Percentiles rank a stretch among this genome's conserved stretches.
Evolutionary conservation across 345 rosid species (phyloP).

Genomic region (Ceriops tagal): DNA sequence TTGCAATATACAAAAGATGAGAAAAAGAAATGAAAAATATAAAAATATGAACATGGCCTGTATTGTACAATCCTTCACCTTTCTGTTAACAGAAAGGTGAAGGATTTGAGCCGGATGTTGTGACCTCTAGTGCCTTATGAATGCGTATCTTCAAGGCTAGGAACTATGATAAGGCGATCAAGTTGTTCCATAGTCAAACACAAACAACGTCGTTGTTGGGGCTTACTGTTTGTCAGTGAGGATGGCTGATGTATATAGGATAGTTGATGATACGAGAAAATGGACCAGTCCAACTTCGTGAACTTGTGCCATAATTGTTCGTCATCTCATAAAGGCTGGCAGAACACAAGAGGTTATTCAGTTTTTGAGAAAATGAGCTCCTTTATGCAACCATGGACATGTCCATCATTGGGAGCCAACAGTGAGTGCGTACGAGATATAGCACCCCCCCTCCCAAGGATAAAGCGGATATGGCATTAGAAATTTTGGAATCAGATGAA

Average conservation of each 20-base stretch:
- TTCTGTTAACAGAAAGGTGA: slow-evolving; percentile 49
- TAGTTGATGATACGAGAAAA: slow-evolving; percentile 62
- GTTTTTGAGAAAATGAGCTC: slow-evolving; percentile 52
- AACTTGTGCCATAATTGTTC: slow-evolving; percentile 70
- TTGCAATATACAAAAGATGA: too few relatives aligned
- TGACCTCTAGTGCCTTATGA: slow-evolving; percentile 63
- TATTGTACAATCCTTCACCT: too few relatives aligned
- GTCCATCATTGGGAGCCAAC: slow-evolving; percentile 48
- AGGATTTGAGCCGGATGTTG: slow-evolving; percentile 76
- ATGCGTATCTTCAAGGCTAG: slow-evolving; percentile 57
- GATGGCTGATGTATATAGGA: slow-evolving; percentile 47
- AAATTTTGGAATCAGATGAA: slow-evolving; percentile 71
- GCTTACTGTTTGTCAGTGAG: slow-evolving; percentile 61
- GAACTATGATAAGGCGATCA: slow-evolving; percentile 53
- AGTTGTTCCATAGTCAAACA: slow-evolving; percentile 48
- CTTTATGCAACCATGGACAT: background rate
- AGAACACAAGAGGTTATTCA: slow-evolving; percentile 42
- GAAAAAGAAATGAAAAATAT: too few relatives aligned
- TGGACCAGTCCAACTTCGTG: slow-evolving; percentile 63
- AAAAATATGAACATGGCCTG: too few relatives aligned
- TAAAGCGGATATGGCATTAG: slow-evolving; percentile 54
- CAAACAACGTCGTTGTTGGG: slow-evolving; percentile 72
- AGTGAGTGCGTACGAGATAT: slow-evolving; percentile 67
- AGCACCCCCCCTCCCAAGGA: slow-evolving; percentile 27
- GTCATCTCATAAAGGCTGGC: slow-evolving; percentile 48